Percentiles rank a stretch among this genome's conserved stretches.
Evolutionary conservation across 2,329 filamentous ascomycete species (phyloP).

Genomic region (Fusarium sp.): DNA sequence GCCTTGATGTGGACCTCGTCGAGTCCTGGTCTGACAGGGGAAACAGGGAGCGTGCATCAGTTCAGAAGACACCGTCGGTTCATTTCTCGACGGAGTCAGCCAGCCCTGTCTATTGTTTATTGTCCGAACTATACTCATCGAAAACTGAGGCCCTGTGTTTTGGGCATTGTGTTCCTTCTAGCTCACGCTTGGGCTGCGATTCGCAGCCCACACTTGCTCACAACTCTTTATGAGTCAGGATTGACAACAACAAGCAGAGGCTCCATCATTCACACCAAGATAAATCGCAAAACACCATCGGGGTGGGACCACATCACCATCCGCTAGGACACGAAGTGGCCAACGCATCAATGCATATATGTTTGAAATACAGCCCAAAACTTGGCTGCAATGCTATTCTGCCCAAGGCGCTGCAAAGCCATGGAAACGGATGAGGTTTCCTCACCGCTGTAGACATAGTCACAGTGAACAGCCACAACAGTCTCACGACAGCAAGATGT

Average conservation of each 20-base stretch:
- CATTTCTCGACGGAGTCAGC: conserved; percentile 23
- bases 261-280: conserved; percentile 34
- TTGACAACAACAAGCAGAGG: conserved; percentile 27
- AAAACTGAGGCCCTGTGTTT: conserved; percentile 29
- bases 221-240: conserved; percentile 38
- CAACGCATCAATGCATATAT: conserved; percentile 43
- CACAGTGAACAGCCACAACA: conserved; percentile 23
- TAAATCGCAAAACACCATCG: conserved; percentile 32
- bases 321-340: conserved; percentile 37
- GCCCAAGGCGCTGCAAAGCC: conserved; percentile 39
- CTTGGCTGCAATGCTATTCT: conserved; percentile 41
- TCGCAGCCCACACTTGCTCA: conserved; percentile 22
- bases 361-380: conserved; percentile 32
- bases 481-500: conserved; percentile 23
- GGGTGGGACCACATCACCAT: conserved; percentile 40
- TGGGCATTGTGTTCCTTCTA: conserved; percentile 25
- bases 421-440: conserved; percentile 32
- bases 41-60: conserved; percentile 34
- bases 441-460: conserved; percentile 36
- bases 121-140: conserved; percentile 10
- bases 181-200: conserved; percentile 19
- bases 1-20: conserved; percentile 27
- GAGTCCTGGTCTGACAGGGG: conserved; percentile 35
- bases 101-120: conserved; percentile 21
- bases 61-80: conserved; percentile 36